Base-by-base conservation (phyloP, 2,329 filamentous ascomycete genomes). In the Epichloe glyceriae region DNA sequence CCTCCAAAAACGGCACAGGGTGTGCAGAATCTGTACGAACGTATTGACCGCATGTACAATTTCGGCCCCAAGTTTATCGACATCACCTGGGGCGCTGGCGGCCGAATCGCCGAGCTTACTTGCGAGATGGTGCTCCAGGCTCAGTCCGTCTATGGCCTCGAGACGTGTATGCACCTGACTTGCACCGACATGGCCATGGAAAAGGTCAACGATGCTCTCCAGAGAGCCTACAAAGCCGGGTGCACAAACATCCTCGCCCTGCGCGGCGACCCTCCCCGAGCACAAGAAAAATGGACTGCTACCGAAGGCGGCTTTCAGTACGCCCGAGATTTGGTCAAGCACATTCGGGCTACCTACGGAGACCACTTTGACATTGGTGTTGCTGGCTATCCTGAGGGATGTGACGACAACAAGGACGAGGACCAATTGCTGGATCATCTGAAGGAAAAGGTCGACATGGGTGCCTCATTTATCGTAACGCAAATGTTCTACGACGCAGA, bases 401-500 rank as follows among this genome's bases (percentile, higher is more conserved):
- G 85, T 60, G 93, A 98, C 61, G 93, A 97, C 67, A 89, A 95
- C 65, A 82, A 87, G 60, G 83, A 95, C 61, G 84, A 88, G 49
- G 89, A 95, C 45, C 70, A 80, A 53, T 76, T 98, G 61, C 80
- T 98, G 56, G 84, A 93, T 56, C 93, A 97, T 66, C 71, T 98
- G 62, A 97, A 97, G 72, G 86, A 97, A 68, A 98, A 98, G 73
- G 84, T 97, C 35, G 93, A 98, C 64, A 87, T 88, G 53, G 93
- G 93, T 48, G 90, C 85, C 55, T 85, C 86, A 6, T 98, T 97
- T 65, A 86, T 98, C 56, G 87, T 98, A 50, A 97, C 93, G 0
- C 93, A 98, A 71, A 98, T 98, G 93, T 97, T 97, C 71, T 98
- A 98, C 73, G 91, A 98, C 62, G 90, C 82, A 47, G 91, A 98